These are phyloP conservation scores for Rhizophora apiculata DNA, from an alignment of 345 rosid species.

Conservation along the genomic window DNA sequence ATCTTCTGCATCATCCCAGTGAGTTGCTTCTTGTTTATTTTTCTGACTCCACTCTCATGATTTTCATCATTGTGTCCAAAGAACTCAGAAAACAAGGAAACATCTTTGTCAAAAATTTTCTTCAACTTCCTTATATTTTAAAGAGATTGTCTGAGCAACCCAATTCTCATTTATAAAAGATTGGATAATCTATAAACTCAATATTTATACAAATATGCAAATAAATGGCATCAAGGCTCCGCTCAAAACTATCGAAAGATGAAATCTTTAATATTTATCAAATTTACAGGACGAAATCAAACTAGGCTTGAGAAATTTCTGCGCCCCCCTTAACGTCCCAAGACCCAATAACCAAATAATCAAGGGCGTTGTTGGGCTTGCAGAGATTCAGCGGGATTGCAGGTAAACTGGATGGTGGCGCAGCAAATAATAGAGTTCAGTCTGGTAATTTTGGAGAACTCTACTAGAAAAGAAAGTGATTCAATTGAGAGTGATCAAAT, in stretches of 20 bases:
- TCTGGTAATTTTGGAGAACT: slow-evolving; percentile 20
- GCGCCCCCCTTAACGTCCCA: slow-evolving; percentile 92
- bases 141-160: slow-evolving; percentile 11
- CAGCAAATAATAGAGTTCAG: slow-evolving; percentile 91
- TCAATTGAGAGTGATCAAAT: no score
- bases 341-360: slow-evolving; percentile 79
- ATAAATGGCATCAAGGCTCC: slow-evolving; percentile 56
- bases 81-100: no score
- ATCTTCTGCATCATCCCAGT: no score
- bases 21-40: no score
- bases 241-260: slow-evolving; percentile 48
- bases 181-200: slow-evolving; percentile 77
- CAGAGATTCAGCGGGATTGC: slow-evolving; percentile 72
- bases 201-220: slow-evolving; percentile 86
- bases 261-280: no score
- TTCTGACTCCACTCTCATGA: no score
- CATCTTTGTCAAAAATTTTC: no score
- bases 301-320: slow-evolving; percentile 62
- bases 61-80: no score
- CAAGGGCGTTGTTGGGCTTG: slow-evolving; percentile 52
- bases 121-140: no score
- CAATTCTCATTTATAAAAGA: slow-evolving; percentile 42
- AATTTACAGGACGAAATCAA: slow-evolving; percentile 61
- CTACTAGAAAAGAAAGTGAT: no score
- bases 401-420: slow-evolving; percentile 85